A percentile compares a stretch with the other conserved stretches of the same genome.
phyloP scores from a whole-genome alignment of 768 basidiomycete genomes.

The Calocybe gangraenosa region DNA sequence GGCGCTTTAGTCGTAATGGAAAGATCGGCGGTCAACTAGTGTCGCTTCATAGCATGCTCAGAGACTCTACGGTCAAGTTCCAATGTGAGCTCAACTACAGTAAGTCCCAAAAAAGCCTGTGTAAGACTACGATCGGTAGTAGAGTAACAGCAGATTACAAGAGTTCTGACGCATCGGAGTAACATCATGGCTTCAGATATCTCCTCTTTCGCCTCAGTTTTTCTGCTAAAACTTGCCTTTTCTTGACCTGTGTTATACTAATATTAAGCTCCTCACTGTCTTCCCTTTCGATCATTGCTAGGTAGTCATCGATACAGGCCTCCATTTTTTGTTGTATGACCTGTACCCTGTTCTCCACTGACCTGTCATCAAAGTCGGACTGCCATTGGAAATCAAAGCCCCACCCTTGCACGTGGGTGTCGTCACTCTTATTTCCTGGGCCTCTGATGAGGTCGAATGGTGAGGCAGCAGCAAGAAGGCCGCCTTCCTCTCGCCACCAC shows the following conservation, averaged over 20 bases:
- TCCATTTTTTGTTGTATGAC: constrained; percentile 60
- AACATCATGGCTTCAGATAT: constrained; percentile 21
- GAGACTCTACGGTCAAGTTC: no score
- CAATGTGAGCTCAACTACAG: no score
- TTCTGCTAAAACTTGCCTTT: constrained; percentile 38
- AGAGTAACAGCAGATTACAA: no score
- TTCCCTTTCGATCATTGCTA: constrained; percentile 39
- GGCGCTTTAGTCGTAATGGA: no score
- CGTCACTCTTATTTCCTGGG: constrained; percentile 5
- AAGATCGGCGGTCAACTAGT: no score
- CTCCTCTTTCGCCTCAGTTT: constrained; percentile 35
- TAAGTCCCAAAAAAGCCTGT: no score
- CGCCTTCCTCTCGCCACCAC: constrained; percentile 83
- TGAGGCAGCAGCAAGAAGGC: constrained; percentile 51
- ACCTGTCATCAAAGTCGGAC: constrained; percentile 25
- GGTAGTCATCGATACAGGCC: constrained; percentile 54
- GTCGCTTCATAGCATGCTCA: no score
- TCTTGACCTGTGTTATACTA: constrained; percentile 72
- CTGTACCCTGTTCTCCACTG: constrained; percentile 19
- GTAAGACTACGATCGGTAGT: no score
- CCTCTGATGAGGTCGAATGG: constrained; percentile 20
- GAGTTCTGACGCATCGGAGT: no score
- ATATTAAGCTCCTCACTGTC: constrained; percentile 52
- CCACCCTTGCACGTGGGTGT: constrained; percentile 54
- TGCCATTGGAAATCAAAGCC: constrained; percentile 84